Percentiles rank a stretch among this genome's conserved stretches.
Conservation (phyloP, 2,329 filamentous ascomycete species). For the Scytalidium lignicola region DNA sequence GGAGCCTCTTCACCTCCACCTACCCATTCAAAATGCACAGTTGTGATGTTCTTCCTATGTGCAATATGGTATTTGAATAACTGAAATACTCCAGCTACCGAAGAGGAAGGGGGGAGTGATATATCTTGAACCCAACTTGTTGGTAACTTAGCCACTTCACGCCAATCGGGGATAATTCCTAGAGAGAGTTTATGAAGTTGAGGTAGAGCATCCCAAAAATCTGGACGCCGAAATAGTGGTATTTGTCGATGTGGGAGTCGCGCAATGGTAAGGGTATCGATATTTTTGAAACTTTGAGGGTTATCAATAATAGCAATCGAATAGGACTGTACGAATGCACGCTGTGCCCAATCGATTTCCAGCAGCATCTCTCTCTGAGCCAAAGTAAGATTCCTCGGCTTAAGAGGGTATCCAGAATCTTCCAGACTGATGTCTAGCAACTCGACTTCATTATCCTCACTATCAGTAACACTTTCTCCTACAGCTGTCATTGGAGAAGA, state of each 20-base stretch:
- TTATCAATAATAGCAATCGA: slow-evolving; percentile 61
- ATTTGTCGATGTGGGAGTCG: slow-evolving; percentile 60
- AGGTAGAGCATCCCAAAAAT: slow-evolving; percentile 58
- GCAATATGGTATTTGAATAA: slow-evolving; percentile 48
- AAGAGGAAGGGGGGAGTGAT: slow-evolving; percentile 44
- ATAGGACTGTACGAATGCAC: slow-evolving; percentile 63
- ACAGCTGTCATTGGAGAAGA: neutral
- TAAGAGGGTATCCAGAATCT: slow-evolving; percentile 15
- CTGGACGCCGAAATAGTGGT: slow-evolving; percentile 45
- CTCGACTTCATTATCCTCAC: neutral
- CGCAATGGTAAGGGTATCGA: slow-evolving; percentile 58
- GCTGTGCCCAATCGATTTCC: slow-evolving; percentile 64
- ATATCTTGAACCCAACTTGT: slow-evolving; percentile 45
- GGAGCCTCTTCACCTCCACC: slow-evolving; percentile 63
- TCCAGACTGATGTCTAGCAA: neutral
- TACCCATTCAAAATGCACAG: slow-evolving; percentile 60
- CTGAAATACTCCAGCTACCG: slow-evolving; percentile 45
- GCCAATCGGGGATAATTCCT: slow-evolving; percentile 62
- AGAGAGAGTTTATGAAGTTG: slow-evolving; percentile 50
- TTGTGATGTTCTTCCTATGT: slow-evolving; percentile 44
- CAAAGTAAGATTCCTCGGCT: slow-evolving; percentile 50
- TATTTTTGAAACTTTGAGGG: slow-evolving; percentile 41
- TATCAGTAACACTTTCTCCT: neutral
- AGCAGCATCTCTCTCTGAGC: slow-evolving; percentile 65
- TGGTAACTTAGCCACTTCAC: slow-evolving; percentile 48